phyloP scores from a whole-genome alignment of 2,329 filamentous ascomycete species.

The Drechslerella stenobrocha region DNA sequence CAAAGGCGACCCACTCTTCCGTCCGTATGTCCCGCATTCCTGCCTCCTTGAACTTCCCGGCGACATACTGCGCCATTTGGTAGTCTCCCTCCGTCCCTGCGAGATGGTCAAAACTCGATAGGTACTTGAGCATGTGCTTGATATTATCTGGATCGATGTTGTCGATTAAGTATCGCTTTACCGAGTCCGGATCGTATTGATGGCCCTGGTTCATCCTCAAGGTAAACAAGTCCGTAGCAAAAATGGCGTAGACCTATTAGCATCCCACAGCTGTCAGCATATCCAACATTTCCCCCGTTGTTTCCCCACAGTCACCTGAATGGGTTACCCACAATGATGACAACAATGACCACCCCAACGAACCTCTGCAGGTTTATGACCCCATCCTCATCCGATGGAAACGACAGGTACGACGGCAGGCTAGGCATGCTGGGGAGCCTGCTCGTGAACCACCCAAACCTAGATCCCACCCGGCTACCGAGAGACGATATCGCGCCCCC shows the following conservation, averaged over 20 bases:
- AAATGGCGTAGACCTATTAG: conserved; percentile 73
- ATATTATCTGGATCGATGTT: conserved; percentile 72
- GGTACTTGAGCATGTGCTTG: conserved; percentile 72
- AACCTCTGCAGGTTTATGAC: conserved; percentile 46
- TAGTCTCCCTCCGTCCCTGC: conserved; percentile 94
- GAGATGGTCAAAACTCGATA: conserved; percentile 83
- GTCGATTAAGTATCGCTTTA: conserved; percentile 73
- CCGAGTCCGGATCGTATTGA: conserved; percentile 80
- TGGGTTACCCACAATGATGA: conserved; percentile 41
- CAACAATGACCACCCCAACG: conserved; percentile 52
- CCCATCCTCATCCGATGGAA: conserved; percentile 38
- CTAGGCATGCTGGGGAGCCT: conserved; percentile 48
- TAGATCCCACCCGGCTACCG: conserved; percentile 45
- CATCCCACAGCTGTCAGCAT: conserved; percentile 53
- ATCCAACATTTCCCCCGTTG: conserved; percentile 2
- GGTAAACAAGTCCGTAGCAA: conserved; percentile 81
- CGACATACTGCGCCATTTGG: conserved; percentile 79
- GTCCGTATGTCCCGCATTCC: conserved; percentile 74
- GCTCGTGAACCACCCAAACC: conserved; percentile 52
- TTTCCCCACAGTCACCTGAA: background rate
- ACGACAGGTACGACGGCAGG: conserved; percentile 46
- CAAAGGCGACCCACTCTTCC: conserved; percentile 61
- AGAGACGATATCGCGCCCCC: conserved; percentile 54
- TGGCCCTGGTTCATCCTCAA: conserved; percentile 66
- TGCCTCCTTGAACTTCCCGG: conserved; percentile 72